Evolutionary conservation across 2,329 filamentous ascomycete genomes (phyloP).

Genomic region (Penicillium expansum): DNA sequence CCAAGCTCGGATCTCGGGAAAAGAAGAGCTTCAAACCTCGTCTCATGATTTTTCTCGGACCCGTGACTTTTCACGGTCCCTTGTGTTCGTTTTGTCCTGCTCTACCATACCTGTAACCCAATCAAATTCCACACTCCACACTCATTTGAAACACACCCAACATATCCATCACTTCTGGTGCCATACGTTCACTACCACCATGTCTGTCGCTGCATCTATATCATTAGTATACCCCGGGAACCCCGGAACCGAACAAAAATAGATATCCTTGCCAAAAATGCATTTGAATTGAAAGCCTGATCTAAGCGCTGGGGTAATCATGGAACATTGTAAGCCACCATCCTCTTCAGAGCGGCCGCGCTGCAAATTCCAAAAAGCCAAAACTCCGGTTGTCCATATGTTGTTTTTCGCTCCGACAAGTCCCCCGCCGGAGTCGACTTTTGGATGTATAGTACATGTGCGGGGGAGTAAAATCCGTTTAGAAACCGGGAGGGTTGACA

Average conservation of each 20-base stretch:
- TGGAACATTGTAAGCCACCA: constrained; percentile 24
- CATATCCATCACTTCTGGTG: constrained; percentile 7
- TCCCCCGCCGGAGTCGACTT: constrained; percentile 6
- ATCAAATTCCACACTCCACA: neutral
- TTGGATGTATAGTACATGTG: constrained; percentile 34
- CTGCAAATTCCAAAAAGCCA: constrained; percentile 30
- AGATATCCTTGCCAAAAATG: constrained; percentile 8
- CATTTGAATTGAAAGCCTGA: constrained; percentile 19
- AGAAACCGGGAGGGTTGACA: constrained; percentile 93
- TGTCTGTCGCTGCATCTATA: neutral
- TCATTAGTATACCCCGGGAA: constrained; percentile 5
- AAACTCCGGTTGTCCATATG: constrained; percentile 35
- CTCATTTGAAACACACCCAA: neutral
- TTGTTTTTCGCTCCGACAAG: constrained; percentile 19
- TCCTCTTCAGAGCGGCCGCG: constrained; percentile 13
- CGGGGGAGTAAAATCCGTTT: constrained; percentile 31
- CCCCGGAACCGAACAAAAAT: neutral
- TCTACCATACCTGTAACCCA: neutral
- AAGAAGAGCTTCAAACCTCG: neutral
- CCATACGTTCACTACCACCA: constrained; percentile 16
- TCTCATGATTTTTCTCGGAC: neutral
- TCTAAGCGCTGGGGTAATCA: constrained; percentile 26
- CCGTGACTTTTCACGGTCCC: neutral
- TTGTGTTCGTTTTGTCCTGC: neutral
- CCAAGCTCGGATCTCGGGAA: neutral